Conservation (phyloP, 768 basidiomycete genomes). For the Scleroderma citrinum region DNA sequence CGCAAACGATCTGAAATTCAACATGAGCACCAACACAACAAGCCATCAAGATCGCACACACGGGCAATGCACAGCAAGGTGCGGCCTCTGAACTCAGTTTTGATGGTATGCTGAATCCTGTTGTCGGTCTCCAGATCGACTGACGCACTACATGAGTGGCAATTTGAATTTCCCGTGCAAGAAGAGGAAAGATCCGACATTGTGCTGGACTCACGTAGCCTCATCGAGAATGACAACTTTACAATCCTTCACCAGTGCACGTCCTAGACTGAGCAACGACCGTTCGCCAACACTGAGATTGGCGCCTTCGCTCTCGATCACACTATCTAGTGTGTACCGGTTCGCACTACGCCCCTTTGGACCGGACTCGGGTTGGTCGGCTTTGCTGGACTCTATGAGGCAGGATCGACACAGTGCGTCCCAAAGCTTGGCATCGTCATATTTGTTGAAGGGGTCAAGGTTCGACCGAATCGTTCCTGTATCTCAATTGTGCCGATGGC, state of each 20-base stretch:
- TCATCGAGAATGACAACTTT: slow-evolving; percentile 48
- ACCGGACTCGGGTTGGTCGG: slow-evolving; percentile 10
- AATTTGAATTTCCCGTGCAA: slow-evolving; percentile 22
- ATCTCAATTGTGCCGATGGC: slow-evolving; percentile 22
- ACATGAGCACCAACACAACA: not conserved
- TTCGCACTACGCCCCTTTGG: slow-evolving; percentile 26
- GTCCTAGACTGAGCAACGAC: slow-evolving; percentile 48
- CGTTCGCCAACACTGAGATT: slow-evolving; percentile 45
- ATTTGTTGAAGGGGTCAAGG: slow-evolving; percentile 54
- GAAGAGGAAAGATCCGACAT: not conserved
- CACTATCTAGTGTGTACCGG: slow-evolving; percentile 45
- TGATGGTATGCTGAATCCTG: slow-evolving; percentile 44
- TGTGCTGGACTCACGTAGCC: slow-evolving; percentile 29
- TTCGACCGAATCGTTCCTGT: slow-evolving; percentile 53
- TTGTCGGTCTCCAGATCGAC: slow-evolving; percentile 45
- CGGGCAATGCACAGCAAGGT: slow-evolving; percentile 48
- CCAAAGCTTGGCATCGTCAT: slow-evolving; percentile 60
- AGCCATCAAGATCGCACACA: slow-evolving; percentile 21
- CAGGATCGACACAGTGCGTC: slow-evolving; percentile 66
- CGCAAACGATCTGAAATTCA: slow-evolving; percentile 35
- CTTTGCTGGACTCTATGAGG: slow-evolving; percentile 30
- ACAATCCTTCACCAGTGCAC: slow-evolving; percentile 47
- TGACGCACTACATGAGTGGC: slow-evolving; percentile 25
- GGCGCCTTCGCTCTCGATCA: slow-evolving; percentile 47
- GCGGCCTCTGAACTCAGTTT: slow-evolving; percentile 40